Percentiles rank a stretch among this genome's conserved stretches.
Conservation (phyloP, 805 yeast species). For the Metschnikowia similis region DNA sequence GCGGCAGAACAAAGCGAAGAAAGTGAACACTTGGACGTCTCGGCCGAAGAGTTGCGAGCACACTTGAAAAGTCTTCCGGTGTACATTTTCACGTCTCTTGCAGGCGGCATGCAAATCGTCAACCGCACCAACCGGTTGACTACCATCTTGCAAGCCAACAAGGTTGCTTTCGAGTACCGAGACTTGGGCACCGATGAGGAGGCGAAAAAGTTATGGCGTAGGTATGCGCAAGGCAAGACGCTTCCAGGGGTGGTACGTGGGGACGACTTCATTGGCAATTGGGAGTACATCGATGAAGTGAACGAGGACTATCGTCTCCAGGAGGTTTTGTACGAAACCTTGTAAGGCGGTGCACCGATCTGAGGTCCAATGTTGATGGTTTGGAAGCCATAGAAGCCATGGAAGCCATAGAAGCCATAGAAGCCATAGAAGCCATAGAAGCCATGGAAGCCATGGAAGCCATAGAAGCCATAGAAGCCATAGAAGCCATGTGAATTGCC, state of each 20-base stretch:
- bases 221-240: constrained; percentile 64
- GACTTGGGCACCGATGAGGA: constrained; percentile 86
- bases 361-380: no score
- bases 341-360: constrained; percentile 13
- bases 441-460: no score
- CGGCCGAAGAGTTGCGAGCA: constrained; percentile 41
- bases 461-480: no score
- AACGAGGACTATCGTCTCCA: constrained; percentile 71
- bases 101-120: constrained; percentile 80
- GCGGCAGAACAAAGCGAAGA: constrained; percentile 8
- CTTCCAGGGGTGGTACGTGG: constrained; percentile 84
- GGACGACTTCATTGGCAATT: constrained; percentile 79
- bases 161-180: constrained; percentile 59
- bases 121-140: constrained; percentile 71
- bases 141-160: constrained; percentile 72
- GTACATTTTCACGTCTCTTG: constrained; percentile 76
- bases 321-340: constrained; percentile 61
- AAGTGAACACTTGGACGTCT: constrained; percentile 28
- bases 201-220: constrained; percentile 80
- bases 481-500: no score
- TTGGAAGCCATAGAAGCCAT: no score
- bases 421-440: no score
- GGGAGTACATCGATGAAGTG: constrained; percentile 81
- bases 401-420: no score
- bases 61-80: constrained; percentile 54